These are phyloP conservation scores for Diophrys appendiculata DNA, from an alignment of 73 alveolate species.

Conservation along the genomic window DNA sequence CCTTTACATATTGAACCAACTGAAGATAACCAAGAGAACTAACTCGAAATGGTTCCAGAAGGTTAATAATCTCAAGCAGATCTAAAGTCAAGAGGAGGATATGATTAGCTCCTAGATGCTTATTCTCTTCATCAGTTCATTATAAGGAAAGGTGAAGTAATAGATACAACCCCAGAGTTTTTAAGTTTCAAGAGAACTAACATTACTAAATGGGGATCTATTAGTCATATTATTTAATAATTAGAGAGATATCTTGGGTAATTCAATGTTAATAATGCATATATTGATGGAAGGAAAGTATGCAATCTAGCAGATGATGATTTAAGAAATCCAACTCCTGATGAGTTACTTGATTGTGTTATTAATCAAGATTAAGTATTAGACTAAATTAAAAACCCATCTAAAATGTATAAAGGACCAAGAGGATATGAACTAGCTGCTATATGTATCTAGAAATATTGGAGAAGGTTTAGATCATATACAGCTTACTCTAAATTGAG, in stretches of 20 bases:
- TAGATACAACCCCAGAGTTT: conserved; percentile 68
- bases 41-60: too few species aligned
- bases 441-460: conserved; percentile 57
- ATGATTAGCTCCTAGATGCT: conserved; percentile 47
- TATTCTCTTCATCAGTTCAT: conserved; percentile 61
- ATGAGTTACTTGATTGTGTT: conserved; percentile 47
- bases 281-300: conserved; percentile 65
- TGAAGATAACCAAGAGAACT: too few species aligned
- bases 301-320: conserved; percentile 55
- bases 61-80: too few species aligned
- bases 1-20: too few species aligned
- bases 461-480: conserved; percentile 63
- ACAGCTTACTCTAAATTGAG: conserved; percentile 56
- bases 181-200: conserved; percentile 62
- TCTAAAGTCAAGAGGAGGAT: conserved; percentile 32
- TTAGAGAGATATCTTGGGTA: conserved; percentile 51
- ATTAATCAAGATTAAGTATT: conserved; percentile 34
- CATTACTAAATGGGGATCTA: conserved; percentile 69
- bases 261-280: conserved; percentile 61
- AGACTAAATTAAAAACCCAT: conserved; percentile 49
- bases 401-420: conserved; percentile 58
- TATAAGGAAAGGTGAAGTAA: conserved; percentile 61
- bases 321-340: conserved; percentile 36
- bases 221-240: conserved; percentile 42
- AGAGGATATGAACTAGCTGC: conserved; percentile 66